A percentile compares a stretch with the other conserved stretches of the same genome.
phyloP scores from a whole-genome alignment of 768 basidiomycete species.

The Lactifluus subvellereus region DNA sequence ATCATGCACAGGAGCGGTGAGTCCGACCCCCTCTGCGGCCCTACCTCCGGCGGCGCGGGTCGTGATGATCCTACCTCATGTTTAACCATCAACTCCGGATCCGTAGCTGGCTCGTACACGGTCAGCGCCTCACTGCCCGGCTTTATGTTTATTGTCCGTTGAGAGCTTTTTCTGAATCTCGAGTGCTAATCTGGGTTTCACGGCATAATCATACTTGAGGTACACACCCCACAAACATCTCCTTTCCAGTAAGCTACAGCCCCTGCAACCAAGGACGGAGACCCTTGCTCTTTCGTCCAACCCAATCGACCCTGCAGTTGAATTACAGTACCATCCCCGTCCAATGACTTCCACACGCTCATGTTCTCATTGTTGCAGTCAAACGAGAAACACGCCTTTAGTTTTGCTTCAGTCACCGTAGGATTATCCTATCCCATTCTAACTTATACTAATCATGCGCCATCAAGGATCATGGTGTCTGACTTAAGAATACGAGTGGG shows the following conservation, averaged over 20 bases:
- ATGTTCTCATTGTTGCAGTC: neutral
- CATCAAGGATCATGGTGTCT: neutral
- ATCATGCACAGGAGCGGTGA: neutral
- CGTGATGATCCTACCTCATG: neutral
- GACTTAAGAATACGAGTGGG: neutral
- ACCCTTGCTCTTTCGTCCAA: neutral
- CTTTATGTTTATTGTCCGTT: neutral
- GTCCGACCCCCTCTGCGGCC: neutral
- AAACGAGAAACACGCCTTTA: neutral
- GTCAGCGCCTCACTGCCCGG: neutral
- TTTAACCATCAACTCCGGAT: neutral
- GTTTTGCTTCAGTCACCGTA: neutral
- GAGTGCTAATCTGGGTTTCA: conserved; percentile 6
- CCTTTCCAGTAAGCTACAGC: neutral
- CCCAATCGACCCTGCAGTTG: neutral
- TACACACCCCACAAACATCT: conserved; percentile 9
- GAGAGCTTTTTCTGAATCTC: conserved; percentile 1
- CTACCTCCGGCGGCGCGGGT: neutral
- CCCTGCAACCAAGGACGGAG: neutral
- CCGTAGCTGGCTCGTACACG: neutral
- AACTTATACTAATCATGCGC: neutral
- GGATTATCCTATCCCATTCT: neutral
- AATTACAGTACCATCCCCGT: neutral
- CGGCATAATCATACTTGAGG: conserved; percentile 9
- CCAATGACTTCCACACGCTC: neutral